Evolutionary conservation across 202 grass and related monocot genomes (phyloP).

Genomic region (Panicum virgatum): DNA sequence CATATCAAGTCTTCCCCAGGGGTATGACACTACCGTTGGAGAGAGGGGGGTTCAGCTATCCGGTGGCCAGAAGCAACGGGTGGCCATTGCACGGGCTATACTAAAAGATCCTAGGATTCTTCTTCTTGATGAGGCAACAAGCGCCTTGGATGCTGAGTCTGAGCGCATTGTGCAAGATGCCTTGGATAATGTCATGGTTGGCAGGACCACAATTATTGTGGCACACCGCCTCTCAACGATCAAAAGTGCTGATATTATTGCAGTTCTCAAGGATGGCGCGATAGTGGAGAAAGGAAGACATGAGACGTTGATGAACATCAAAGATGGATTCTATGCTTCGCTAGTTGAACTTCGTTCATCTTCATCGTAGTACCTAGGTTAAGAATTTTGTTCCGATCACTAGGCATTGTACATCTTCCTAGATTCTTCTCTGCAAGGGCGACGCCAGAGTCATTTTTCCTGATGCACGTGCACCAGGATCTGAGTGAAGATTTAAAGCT

Average conservation of each 20-base stretch:
- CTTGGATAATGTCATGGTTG: slow-evolving; percentile 59
- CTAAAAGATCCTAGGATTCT: slow-evolving; percentile 65
- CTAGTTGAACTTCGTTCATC: slow-evolving; percentile 55
- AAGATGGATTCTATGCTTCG: slow-evolving; percentile 67
- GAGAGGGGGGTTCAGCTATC: slow-evolving; percentile 68
- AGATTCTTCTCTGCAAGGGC: not conserved
- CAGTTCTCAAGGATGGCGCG: slow-evolving; percentile 69
- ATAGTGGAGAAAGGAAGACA: slow-evolving; percentile 76
- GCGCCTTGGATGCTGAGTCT: slow-evolving; percentile 73
- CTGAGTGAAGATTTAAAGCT: too few relatives aligned
- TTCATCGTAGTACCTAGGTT: slow-evolving; percentile 15
- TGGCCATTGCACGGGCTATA: slow-evolving; percentile 68
- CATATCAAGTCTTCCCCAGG: slow-evolving; percentile 80
- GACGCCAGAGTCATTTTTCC: too few relatives aligned
- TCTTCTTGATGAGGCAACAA: slow-evolving; percentile 77
- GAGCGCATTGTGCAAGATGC: slow-evolving; percentile 71
- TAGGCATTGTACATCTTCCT: slow-evolving; percentile 21
- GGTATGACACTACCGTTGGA: slow-evolving; percentile 63
- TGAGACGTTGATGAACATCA: slow-evolving; percentile 49
- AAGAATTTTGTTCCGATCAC: not conserved
- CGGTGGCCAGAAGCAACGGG: slow-evolving; percentile 55
- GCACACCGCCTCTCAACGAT: slow-evolving; percentile 72
- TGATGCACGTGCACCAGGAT: too few relatives aligned
- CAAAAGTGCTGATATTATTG: slow-evolving; percentile 58
- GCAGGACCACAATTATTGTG: slow-evolving; percentile 56